These are phyloP conservation scores for Heterobasidion irregulare DNA, from an alignment of 1,284 basidiomycete species.

Conservation along the genomic window DNA sequence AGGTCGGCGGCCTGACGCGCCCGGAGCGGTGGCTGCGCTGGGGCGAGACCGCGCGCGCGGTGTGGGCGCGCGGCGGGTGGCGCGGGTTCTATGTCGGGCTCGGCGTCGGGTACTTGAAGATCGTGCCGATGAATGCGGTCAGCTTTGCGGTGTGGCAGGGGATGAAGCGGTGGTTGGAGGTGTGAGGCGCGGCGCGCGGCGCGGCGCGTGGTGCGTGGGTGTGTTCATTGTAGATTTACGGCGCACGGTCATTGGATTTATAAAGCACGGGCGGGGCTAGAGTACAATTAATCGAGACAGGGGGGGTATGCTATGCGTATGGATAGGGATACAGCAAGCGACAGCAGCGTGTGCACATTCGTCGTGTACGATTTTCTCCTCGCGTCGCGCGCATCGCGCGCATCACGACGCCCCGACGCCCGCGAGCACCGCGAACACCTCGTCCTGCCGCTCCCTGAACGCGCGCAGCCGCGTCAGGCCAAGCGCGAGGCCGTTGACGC, in stretches of 20 bases:
- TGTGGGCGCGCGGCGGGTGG: conserved; percentile 71
- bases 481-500: conserved; percentile 64
- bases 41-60: conserved; percentile 64
- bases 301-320: not conserved
- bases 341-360: not conserved
- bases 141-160: conserved; percentile 75
- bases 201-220: too few species aligned
- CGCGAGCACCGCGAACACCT: conserved; percentile 62
- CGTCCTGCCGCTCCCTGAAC: conserved; percentile 63
- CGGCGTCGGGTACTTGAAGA: conserved; percentile 90
- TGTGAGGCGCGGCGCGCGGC: too few species aligned
- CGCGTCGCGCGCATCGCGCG: too few species aligned
- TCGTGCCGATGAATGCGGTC: conserved; percentile 94
- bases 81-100: conserved; percentile 93
- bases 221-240: too few species aligned
- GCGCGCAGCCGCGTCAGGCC: conserved; percentile 58
- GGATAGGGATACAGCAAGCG: not conserved
- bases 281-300: too few species aligned
- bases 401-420: conserved; percentile 19
- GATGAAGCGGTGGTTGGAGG: conserved; percentile 52
- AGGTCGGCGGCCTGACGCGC: conserved; percentile 82
- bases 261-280: too few species aligned
- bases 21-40: conserved; percentile 76
- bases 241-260: too few species aligned
- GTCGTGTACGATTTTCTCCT: too few species aligned